Conservation (phyloP, 2,329 filamentous ascomycete genomes). For the Tolypocladium guangdongense region DNA sequence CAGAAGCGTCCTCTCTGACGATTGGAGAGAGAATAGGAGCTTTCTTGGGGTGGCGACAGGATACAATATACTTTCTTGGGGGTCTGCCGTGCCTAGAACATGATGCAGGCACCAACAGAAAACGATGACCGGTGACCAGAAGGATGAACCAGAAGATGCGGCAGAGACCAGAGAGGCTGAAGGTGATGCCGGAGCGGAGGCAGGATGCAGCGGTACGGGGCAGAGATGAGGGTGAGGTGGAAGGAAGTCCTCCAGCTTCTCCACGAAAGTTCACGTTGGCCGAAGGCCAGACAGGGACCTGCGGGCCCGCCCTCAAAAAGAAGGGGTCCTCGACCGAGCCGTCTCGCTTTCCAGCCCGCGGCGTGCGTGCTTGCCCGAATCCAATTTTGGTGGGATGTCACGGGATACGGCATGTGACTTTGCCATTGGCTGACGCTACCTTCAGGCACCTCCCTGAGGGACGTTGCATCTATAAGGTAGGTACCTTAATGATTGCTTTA, state of each 20-base stretch:
- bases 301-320: background rate
- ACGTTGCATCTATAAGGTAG: too few species aligned
- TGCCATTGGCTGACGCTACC: too few species aligned
- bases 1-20: background rate
- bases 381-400: slow-evolving; percentile 5
- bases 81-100: slow-evolving; percentile 26
- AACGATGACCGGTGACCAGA: slow-evolving; percentile 28
- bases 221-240: slow-evolving; percentile 28
- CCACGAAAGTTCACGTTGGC: slow-evolving; percentile 13
- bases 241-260: slow-evolving; percentile 29
- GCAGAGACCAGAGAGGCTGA: slow-evolving; percentile 17
- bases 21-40: background rate
- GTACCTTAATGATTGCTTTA: background rate
- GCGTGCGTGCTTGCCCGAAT: background rate
- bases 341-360: background rate
- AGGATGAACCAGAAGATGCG: slow-evolving; percentile 27
- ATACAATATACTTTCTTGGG: slow-evolving; percentile 2
- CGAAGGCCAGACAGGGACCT: slow-evolving; percentile 10
- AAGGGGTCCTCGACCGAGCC: background rate
- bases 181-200: slow-evolving; percentile 14
- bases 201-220: slow-evolving; percentile 13
- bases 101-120: slow-evolving; percentile 23
- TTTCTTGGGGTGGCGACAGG: background rate
- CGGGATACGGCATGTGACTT: slow-evolving; percentile 13
- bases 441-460: too few species aligned